phyloP scores from a whole-genome alignment of 169 alveolate genomes.

The Cryptosporidium meleagridis region DNA sequence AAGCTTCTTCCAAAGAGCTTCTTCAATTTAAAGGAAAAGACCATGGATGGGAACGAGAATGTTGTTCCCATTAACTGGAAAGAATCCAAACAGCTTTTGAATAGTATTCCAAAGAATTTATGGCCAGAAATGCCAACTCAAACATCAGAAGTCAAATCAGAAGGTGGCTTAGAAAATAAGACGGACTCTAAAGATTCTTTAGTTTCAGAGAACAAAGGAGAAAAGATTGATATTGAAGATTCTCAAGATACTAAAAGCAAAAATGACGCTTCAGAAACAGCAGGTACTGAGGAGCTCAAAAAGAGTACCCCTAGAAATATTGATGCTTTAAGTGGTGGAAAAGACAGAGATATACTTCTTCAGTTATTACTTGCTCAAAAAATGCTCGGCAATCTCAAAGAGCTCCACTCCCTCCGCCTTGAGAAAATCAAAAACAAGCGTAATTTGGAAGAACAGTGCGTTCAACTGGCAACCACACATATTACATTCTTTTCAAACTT shows the following conservation, averaged over 20 bases:
- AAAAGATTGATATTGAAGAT: not conserved
- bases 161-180: not conserved
- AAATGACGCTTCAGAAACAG: not conserved
- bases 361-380: not conserved
- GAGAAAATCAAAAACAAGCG: conserved; percentile 1
- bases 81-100: not conserved
- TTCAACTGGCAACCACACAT: conserved; percentile 9
- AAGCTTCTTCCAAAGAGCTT: conserved; percentile 8
- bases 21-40: not conserved
- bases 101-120: conserved; percentile 8
- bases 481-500: conserved; percentile 13
- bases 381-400: not conserved
- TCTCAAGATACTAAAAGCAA: not conserved
- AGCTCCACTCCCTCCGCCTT: conserved; percentile 7
- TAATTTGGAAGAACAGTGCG: conserved; percentile 12
- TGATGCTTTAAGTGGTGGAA: not conserved
- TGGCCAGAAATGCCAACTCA: conserved; percentile 28
- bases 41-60: conserved; percentile 43
- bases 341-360: not conserved
- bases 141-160: not conserved
- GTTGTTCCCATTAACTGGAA: conserved; percentile 17
- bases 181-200: not conserved
- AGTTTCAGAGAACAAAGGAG: not conserved
- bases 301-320: not conserved
- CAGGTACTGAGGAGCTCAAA: not conserved